These are phyloP conservation scores for Capronia epimyces DNA, from an alignment of 2,329 filamentous ascomycete genomes.

Conservation along the genomic window DNA sequence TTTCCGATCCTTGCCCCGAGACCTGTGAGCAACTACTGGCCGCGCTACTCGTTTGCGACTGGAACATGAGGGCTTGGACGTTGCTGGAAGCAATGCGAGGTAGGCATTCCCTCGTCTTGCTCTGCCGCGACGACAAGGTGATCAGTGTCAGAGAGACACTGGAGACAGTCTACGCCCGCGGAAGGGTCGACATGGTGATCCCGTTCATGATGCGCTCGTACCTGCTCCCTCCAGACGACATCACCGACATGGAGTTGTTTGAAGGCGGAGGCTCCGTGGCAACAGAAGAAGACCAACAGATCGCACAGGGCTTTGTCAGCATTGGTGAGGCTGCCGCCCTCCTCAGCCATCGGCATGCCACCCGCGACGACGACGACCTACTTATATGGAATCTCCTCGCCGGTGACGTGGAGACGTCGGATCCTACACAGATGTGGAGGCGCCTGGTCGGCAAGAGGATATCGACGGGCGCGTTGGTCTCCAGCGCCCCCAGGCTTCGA, in stretches of 20 bases:
- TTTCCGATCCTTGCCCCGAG: constrained; percentile 14
- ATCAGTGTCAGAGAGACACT: constrained; percentile 8
- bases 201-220: constrained; percentile 8
- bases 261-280: constrained; percentile 8
- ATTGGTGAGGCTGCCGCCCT: constrained; percentile 24
- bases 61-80: constrained; percentile 31
- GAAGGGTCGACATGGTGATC: constrained; percentile 7
- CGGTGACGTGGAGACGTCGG: constrained; percentile 5
- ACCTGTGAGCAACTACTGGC: constrained; percentile 23
- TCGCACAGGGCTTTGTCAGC: constrained; percentile 14
- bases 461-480: constrained; percentile 10
- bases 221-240: constrained; percentile 6
- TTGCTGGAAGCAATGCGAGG: constrained; percentile 26
- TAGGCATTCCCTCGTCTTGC: constrained; percentile 1
- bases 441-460: constrained; percentile 10
- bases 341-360: constrained; percentile 27
- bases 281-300: constrained; percentile 3
- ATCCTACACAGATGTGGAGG: constrained; percentile 16
- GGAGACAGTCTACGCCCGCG: constrained; percentile 1
- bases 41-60: constrained; percentile 28
- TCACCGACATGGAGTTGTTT: constrained; percentile 11
- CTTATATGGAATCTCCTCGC: constrained; percentile 28
- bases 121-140: constrained; percentile 11
- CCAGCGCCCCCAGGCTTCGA: constrained; percentile 4
- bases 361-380: constrained; percentile 24